Evolutionary conservation across 2,329 filamentous ascomycete genomes (phyloP).

Genomic region (Fusarium foetens): DNA sequence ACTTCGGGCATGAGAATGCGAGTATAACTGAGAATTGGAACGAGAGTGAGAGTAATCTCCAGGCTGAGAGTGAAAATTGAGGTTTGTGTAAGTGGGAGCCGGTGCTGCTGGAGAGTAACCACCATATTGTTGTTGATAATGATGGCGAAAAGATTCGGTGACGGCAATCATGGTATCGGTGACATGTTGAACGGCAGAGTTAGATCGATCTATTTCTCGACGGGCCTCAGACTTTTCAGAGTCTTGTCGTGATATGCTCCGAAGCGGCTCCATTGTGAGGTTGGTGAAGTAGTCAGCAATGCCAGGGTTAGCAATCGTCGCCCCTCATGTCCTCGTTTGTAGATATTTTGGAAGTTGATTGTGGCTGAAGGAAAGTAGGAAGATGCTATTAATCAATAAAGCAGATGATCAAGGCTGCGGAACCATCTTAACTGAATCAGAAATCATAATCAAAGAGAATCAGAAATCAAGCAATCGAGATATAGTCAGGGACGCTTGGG

Average conservation of each 20-base stretch:
- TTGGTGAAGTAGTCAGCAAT: constrained; percentile 23
- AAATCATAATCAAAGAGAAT: constrained; percentile 4
- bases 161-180: constrained; percentile 43
- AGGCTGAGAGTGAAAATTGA: background rate
- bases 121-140: constrained; percentile 33
- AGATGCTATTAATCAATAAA: background rate
- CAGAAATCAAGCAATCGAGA: constrained; percentile 1
- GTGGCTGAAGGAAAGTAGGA: background rate
- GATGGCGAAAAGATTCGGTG: constrained; percentile 42
- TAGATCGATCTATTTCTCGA: constrained; percentile 26
- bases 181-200: constrained; percentile 35
- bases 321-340: constrained; percentile 19
- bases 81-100: constrained; percentile 35
- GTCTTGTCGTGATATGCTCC: constrained; percentile 28
- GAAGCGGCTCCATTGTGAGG: constrained; percentile 38
- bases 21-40: constrained; percentile 1
- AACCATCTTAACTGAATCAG: constrained; percentile 21
- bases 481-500: constrained; percentile 13
- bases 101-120: constrained; percentile 32
- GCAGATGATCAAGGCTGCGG: background rate
- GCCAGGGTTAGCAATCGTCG: constrained; percentile 14
- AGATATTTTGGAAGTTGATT: background rate
- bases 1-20: constrained; percentile 28
- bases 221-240: constrained; percentile 39
- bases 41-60: background rate